A percentile compares a stretch with the other conserved stretches of the same genome.
Evolutionary conservation across 306 rosid genomes (phyloP).

Genomic region (Lathyrus tuberosus): DNA sequence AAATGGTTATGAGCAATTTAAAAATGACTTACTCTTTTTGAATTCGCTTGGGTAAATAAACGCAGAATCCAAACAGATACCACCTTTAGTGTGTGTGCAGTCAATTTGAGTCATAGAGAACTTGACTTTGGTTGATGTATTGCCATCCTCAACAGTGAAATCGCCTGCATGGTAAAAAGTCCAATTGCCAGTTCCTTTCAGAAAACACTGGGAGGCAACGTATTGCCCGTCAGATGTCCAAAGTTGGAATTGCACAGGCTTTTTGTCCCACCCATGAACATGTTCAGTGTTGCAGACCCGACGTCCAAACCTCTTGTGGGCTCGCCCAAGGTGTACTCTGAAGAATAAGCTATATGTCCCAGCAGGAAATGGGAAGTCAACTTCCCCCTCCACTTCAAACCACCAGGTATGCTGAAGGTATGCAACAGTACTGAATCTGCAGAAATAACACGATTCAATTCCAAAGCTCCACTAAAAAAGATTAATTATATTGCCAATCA

Average conservation of each 20-base stretch:
- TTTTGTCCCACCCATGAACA: conserved; percentile 93
- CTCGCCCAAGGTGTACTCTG: conserved; percentile 72
- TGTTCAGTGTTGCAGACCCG: conserved; percentile 70
- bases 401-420: conserved; percentile 98
- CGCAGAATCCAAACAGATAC: conserved; percentile 88
- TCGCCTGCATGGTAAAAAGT: conserved; percentile 73
- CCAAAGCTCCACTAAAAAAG: conserved; percentile 12
- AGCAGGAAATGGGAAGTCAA: conserved; percentile 86
- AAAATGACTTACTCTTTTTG: conserved; percentile 59
- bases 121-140: conserved; percentile 63
- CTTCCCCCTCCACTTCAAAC: conserved; percentile 93
- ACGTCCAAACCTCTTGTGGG: conserved; percentile 76
- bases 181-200: conserved; percentile 81
- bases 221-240: conserved; percentile 86
- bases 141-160: conserved; percentile 63
- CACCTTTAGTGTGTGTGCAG: conserved; percentile 97
- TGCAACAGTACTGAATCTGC: conserved; percentile 70
- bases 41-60: conserved; percentile 64
- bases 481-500: conserved; percentile 6
- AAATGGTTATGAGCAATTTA: conserved; percentile 46
- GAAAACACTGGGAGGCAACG: conserved; percentile 67
- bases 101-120: conserved; percentile 97
- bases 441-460: conserved; percentile 33
- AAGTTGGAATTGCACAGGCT: conserved; percentile 84
- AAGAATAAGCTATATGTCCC: conserved; percentile 84